A percentile compares a stretch with the other conserved stretches of the same genome.
These are phyloP conservation scores for Torrubiellomyces zombiae DNA, from an alignment of 2,329 filamentous ascomycete genomes.

Conservation along the genomic window DNA sequence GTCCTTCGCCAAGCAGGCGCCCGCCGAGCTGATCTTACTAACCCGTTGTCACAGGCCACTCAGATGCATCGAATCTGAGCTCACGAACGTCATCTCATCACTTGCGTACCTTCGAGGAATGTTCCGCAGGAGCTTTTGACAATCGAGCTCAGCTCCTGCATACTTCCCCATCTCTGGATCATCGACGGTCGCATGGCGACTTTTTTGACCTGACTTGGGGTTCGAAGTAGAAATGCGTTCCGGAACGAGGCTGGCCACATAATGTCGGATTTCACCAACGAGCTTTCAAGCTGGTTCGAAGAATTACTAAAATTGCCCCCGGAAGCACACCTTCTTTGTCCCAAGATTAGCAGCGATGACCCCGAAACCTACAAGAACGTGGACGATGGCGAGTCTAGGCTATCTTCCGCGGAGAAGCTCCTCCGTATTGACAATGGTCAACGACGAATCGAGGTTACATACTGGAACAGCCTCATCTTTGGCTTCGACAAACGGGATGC, in stretches of 20 bases:
- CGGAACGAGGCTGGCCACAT: conserved; percentile 5
- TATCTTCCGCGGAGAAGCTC: conserved; percentile 33
- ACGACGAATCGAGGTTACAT: conserved; percentile 41
- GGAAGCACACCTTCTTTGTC: conserved; percentile 52
- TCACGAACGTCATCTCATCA: no score
- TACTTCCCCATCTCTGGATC: no score
- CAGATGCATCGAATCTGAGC: no score
- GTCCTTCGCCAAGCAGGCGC: no score
- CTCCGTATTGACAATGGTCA: conserved; percentile 37
- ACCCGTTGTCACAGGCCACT: no score
- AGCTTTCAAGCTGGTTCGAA: conserved; percentile 25
- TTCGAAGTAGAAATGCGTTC: conserved; percentile 2
- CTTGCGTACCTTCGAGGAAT: no score
- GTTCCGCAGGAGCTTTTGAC: no score
- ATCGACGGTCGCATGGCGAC: no score
- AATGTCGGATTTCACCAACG: conserved; percentile 23
- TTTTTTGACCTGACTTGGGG: no score
- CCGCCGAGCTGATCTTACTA: no score
- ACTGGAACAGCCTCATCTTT: conserved; percentile 52
- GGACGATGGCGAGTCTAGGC: conserved; percentile 32
- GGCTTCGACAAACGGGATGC: conserved; percentile 47
- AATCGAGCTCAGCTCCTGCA: no score
- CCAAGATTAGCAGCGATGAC: conserved; percentile 46
- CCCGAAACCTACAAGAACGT: conserved; percentile 36
- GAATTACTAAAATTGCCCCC: conserved; percentile 25